phyloP scores from a whole-genome alignment of 306 rosid species.

The Astragalus glycyphyllos region DNA sequence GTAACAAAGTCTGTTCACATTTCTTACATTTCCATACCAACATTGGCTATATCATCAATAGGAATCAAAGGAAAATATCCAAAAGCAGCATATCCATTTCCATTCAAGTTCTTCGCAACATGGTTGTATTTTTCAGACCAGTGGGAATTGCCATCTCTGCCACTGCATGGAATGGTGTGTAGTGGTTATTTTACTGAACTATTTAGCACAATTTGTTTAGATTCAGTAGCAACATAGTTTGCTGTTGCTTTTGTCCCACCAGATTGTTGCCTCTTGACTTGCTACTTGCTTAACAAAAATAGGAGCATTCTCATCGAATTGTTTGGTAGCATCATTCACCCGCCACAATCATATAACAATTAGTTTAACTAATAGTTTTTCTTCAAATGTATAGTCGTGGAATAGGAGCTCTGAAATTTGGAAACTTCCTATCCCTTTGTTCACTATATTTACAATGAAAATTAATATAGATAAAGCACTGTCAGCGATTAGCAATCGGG shows the following conservation, averaged over 20 bases:
- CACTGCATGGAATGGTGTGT: constrained; percentile 53
- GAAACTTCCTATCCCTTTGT: too few species aligned
- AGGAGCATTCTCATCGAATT: constrained; percentile 71
- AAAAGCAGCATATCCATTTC: constrained; percentile 53
- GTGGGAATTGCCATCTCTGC: constrained; percentile 61
- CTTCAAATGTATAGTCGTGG: too few species aligned
- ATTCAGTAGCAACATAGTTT: constrained; percentile 59
- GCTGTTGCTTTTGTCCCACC: constrained; percentile 67
- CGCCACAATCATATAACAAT: constrained; percentile 35
- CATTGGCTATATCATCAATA: constrained; percentile 61
- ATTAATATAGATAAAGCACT: too few species aligned
- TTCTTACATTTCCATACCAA: constrained; percentile 40
- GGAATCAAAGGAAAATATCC: constrained; percentile 79
- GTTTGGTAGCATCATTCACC: constrained; percentile 66
- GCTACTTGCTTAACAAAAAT: constrained; percentile 58
- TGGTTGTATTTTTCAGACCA: constrained; percentile 69
- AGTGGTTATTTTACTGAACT: constrained; percentile 52
- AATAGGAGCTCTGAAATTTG: too few species aligned
- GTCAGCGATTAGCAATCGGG: too few species aligned
- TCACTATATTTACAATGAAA: too few species aligned
- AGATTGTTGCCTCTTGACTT: constrained; percentile 46
- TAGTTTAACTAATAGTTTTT: neutral
- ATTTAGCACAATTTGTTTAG: constrained; percentile 53
- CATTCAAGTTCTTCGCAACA: constrained; percentile 46
- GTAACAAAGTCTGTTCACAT: constrained; percentile 32